These are phyloP conservation scores for Tubosaeta brunneosetosa DNA, from an alignment of 768 basidiomycete species.

Conservation along the genomic window DNA sequence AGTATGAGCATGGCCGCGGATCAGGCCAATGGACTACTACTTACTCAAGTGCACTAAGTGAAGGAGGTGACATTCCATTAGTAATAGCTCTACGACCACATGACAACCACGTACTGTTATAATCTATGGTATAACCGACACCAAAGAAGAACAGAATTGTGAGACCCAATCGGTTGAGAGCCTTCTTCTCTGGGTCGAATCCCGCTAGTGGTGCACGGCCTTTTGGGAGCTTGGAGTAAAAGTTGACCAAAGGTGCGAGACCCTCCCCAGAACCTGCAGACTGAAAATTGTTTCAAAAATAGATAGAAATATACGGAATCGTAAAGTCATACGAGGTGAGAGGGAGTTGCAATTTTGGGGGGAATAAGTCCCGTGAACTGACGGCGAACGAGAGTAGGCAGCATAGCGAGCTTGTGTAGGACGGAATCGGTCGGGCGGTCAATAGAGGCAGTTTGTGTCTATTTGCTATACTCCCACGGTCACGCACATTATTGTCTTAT, in stretches of 20 bases:
- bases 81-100: constrained; percentile 1
- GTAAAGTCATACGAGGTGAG: constrained; percentile 58
- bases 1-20: constrained; percentile 20
- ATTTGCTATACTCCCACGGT: constrained; percentile 18
- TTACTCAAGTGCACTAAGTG: constrained; percentile 77
- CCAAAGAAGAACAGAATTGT: constrained; percentile 58
- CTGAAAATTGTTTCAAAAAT: constrained; percentile 36
- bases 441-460: constrained; percentile 7
- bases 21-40: constrained; percentile 24
- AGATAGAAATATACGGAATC: background rate
- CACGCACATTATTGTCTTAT: background rate
- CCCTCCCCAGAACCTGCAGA: constrained; percentile 77
- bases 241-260: constrained; percentile 82
- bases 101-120: constrained; percentile 64
- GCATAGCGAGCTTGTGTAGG: constrained; percentile 47
- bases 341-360: constrained; percentile 92
- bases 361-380: constrained; percentile 83
- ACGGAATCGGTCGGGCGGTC: constrained; percentile 23
- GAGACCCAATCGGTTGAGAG: constrained; percentile 47
- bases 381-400: constrained; percentile 78
- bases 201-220: constrained; percentile 62
- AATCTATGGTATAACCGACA: constrained; percentile 78
- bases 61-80: constrained; percentile 2
- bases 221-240: constrained; percentile 96
- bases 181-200: constrained; percentile 80